Base-by-base conservation (phyloP, 176 grass and related monocot genomes). In the Oryza longistaminata region DNA sequence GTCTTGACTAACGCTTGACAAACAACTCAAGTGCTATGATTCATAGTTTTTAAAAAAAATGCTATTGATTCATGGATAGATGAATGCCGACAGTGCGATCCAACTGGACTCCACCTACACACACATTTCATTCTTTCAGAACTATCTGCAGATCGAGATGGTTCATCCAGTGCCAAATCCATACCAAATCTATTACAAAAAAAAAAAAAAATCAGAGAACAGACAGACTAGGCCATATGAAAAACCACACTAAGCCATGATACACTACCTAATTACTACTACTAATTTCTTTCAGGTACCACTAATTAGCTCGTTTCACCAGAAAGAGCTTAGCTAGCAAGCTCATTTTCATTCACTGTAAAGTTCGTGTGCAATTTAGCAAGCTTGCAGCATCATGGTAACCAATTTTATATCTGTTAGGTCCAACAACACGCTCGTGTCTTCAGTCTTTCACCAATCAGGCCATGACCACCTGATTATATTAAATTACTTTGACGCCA, bases 351-450 rank as follows among this genome's bases (percentile, higher is more conserved):
- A 7, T 37, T 37, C 35, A 37, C 10, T 0, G 1, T 16, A 53
- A 70, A 70, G 75, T 44, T 19, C 50, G 78, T 61, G 46, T n/a
- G 62, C 19, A 45, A 69, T 76, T 3, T 22, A 17, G 19, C 14
- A 0, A 21, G 43, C 33, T 75, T 31, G 34, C 19, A 8, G 37
- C 26, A 70, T 48, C 46, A 64, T n/a, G 39, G 49, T 29, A 77
- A 55, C 49, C 42, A 21, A 3, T 11, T 61, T 48, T 52, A 1
- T 64, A 26, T n/a, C 27, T 25, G 60, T 88, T 74, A 77, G 88
- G 88, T 86, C 78, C 73, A 90, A 77, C 83, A 45, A 85, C n/a
- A 76, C 48, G 24, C 66, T 48, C 12, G 2, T 71, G 71, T 76
- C 71, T 39, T 48, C 21, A 31, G 71, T 76, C 71, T 39, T 39